A percentile compares a stretch with the other conserved stretches of the same genome.
These are phyloP conservation scores for Monosporascus sp. DNA, from an alignment of 2,329 filamentous ascomycete genomes.

Conservation along the genomic window DNA sequence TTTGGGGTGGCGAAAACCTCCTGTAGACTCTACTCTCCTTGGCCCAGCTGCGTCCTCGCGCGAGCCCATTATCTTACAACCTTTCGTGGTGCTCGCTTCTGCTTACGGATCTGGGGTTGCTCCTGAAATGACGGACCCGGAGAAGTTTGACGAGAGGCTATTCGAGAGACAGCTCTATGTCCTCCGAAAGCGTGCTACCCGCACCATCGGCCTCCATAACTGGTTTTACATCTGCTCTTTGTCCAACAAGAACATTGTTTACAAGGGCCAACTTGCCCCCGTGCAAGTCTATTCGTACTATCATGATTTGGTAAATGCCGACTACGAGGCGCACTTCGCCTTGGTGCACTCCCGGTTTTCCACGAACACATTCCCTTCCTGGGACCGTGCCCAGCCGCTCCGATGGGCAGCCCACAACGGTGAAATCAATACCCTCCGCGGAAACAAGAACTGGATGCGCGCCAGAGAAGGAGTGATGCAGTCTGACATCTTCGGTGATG, in stretches of 20 bases:
- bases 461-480: constrained; percentile 92
- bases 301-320: constrained; percentile 91
- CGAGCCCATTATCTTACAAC: constrained; percentile 92
- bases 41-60: constrained; percentile 89
- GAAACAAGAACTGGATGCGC: constrained; percentile 99
- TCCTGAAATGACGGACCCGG: constrained; percentile 71
- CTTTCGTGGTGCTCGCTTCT: constrained; percentile 83
- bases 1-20: constrained; percentile 93
- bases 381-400: constrained; percentile 94
- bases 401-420: constrained; percentile 98
- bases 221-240: constrained; percentile 99
- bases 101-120: constrained; percentile 78
- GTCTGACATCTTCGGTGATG: constrained; percentile 86
- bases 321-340: constrained; percentile 96
- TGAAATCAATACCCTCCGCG: constrained; percentile 95
- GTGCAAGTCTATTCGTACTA: constrained; percentile 98
- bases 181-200: constrained; percentile 88
- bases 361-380: constrained; percentile 96
- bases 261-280: constrained; percentile 93
- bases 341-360: constrained; percentile 96
- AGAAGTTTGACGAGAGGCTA: constrained; percentile 74
- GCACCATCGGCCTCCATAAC: constrained; percentile 91
- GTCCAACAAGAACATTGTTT: constrained; percentile 97
- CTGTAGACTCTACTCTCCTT: constrained; percentile 86
- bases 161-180: constrained; percentile 95